Evolutionary conservation across 768 basidiomycete species (phyloP), one percentile per base, ranked within the genome.

Genomic region (Podaxis rugospora): DNA sequence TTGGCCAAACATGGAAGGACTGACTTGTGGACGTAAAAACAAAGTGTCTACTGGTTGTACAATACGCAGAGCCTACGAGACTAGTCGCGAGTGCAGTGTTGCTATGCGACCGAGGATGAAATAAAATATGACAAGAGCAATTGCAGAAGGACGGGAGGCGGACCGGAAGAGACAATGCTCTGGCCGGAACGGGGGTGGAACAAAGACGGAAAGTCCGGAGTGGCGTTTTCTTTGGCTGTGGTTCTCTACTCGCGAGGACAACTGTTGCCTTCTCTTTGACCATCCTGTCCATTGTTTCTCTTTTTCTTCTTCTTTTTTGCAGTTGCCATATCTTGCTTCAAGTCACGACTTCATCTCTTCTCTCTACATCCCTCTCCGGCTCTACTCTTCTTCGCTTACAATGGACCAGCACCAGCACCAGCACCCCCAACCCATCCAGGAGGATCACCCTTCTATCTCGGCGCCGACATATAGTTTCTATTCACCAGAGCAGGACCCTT

Each of bases 361-460:
- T 21, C 44, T 27, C 58, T 46, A 61, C 63, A 51, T 66, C 62
- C 64, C 63, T 67, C 65, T 66, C 54, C 72, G 69, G 71, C 72
- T 68, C 66, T 70, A 67, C 73, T 71, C 70, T 72, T 65, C 69
- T 71, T 66, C 64, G 66, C 71, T 65, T 69, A 68, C 70, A 66
- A 79, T 82, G 79, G 78, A 81, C 66, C 80, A 79, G 64, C 78
- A 71, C 68, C 78, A 80, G 50, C 56, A 63, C 49, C 57, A 63
- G 18, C 50, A 49, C 65, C 80, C 83, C 74, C 80, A 80, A 67
- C 70, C 67, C 68, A 64, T 75, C 62, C 63, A 76, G 66, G 83
- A 86, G 59, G 83, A 83, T 67, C 82, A 85, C 63, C 73, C 77
- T 70, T 70, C 80, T 63, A 50, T 55, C 28, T 86, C 57, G 27